Evolutionary conservation across 2,329 filamentous ascomycete genomes (phyloP).

Genomic region (Monosporascus sp.): DNA sequence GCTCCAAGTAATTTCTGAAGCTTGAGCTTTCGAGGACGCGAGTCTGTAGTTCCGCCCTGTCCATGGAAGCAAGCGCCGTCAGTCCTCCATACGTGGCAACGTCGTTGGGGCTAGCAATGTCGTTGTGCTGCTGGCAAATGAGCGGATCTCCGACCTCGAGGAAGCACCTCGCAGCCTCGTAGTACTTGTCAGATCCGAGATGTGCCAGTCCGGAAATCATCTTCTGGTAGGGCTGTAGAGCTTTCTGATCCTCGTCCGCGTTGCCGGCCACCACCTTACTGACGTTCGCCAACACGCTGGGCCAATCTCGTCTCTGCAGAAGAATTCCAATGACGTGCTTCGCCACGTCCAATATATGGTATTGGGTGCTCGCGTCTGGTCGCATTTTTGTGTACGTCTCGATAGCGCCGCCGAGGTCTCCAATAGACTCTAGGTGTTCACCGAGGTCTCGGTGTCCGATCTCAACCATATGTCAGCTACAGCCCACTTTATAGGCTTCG

Average conservation of each 20-base stretch:
- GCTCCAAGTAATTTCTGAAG: slow-evolving; percentile 84
- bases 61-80: slow-evolving; percentile 85
- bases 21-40: slow-evolving; percentile 72
- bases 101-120: slow-evolving; percentile 77
- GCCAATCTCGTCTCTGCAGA: slow-evolving; percentile 74
- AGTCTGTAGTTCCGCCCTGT: slow-evolving; percentile 66
- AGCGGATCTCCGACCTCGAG: slow-evolving; percentile 51
- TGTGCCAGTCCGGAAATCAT: slow-evolving; percentile 47
- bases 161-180: slow-evolving; percentile 67
- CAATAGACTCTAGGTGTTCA: slow-evolving; percentile 72
- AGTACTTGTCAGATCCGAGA: slow-evolving; percentile 41
- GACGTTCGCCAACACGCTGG: slow-evolving; percentile 54
- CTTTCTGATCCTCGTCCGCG: slow-evolving; percentile 41
- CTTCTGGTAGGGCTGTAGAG: slow-evolving; percentile 45
- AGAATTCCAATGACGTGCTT: slow-evolving; percentile 72
- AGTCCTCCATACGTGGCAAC: slow-evolving; percentile 88
- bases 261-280: slow-evolving; percentile 58
- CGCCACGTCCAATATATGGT: slow-evolving; percentile 78
- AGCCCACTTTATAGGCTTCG: not conserved
- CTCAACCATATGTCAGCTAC: slow-evolving; percentile 36
- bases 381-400: slow-evolving; percentile 85
- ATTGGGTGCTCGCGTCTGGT: slow-evolving; percentile 77
- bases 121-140: slow-evolving; percentile 55
- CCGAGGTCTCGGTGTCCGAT: slow-evolving; percentile 95
- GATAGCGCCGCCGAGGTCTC: slow-evolving; percentile 65